Base-by-base conservation (phyloP, 1,284 basidiomycete species). In the Fomitopsis pinicola region DNA sequence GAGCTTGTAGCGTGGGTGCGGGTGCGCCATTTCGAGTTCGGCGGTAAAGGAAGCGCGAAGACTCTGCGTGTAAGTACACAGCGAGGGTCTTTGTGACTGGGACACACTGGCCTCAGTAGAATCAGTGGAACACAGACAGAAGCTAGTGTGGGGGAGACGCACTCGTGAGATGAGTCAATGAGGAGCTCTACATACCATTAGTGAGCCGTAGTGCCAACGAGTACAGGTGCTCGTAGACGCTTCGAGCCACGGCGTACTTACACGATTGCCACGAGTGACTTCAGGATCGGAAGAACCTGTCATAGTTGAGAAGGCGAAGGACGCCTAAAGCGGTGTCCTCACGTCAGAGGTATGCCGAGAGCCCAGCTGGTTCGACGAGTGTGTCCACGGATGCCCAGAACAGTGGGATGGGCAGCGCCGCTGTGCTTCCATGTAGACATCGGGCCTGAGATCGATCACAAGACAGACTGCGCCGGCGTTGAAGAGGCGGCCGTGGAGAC, bases 391-490 rank as follows among this genome's bases (percentile, higher is more conserved):
- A 14, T 10, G 22, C 52, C 52, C 52, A 54, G 35, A 6, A 22
- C n/a, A 38, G n/a, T 10, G 52, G 48, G 52, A 54, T 10, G n/a
- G 9, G 9, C 35, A 54, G 19, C 52, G 35, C 52, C 52, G 52
- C 35, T n/a, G 52, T 9, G 8, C 35, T 54, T 54, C 52, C 35
- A 35, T 38, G 52, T 22, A 35, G n/a, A 10, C 36, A 19, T n/a
- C 22, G 28, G 19, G 52, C 35, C 35, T 52, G 48, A 28, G 58
- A 52, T 46, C 48, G 30, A 46, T 59, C 58, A 59, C 42, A 30
- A 46, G 58, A 52, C 33, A 33, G 12, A 26, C 36, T 45, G 33
- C 33, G 59, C 42, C 59, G 59, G 54, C 54, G 59, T 46, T 60
- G 59, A 48, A 44, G 26, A 15, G 59, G 53, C 44, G 19, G 45